phyloP scores from a whole-genome alignment of 257 asterid species.

The Cynanchum wilfordii region DNA sequence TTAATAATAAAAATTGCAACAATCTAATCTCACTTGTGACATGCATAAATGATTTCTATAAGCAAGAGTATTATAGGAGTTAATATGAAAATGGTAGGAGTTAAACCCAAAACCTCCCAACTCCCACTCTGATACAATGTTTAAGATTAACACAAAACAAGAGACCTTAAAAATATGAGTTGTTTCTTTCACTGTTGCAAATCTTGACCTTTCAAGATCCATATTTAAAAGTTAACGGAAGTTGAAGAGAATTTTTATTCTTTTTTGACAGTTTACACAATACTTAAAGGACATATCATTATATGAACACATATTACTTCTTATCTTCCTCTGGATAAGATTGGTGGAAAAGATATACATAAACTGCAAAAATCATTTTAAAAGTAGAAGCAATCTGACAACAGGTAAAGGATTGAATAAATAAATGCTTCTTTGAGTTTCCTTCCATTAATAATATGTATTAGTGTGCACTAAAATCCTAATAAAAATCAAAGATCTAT shows the following conservation, averaged over 20 bases:
- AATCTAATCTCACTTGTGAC: background rate
- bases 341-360: no score
- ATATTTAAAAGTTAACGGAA: background rate
- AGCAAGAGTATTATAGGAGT: background rate
- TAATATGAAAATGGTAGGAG: background rate
- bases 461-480: no score
- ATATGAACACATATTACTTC: background rate
- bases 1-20: constrained; percentile 1
- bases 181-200: background rate
- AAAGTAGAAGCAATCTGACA: background rate
- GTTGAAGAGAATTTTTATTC: background rate
- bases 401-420: background rate
- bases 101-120: no score
- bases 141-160: background rate
- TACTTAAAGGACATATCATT: background rate
- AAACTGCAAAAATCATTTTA: background rate
- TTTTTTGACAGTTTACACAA: background rate
- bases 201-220: background rate
- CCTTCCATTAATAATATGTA: no score
- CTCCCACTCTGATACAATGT: no score
- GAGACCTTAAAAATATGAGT: background rate
- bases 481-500: no score
- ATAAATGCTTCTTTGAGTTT: background rate
- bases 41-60: background rate
- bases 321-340: background rate